A percentile compares a stretch with the other conserved stretches of the same genome.
phyloP scores from a whole-genome alignment of 202 grass and related monocot species.

The Eragrostis tef region DNA sequence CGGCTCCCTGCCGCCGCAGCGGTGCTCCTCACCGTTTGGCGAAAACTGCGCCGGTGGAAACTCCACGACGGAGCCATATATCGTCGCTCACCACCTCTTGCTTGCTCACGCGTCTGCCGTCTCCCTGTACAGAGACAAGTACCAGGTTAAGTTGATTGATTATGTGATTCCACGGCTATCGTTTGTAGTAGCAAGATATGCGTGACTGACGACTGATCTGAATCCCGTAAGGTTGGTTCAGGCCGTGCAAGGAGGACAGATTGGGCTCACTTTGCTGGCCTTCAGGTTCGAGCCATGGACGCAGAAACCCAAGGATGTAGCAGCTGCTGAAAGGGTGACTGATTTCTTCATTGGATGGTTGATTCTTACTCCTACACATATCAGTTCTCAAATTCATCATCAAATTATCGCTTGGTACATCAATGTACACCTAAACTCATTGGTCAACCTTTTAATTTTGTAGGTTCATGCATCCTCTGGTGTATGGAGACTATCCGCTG shows the following conservation, averaged over 20 bases:
- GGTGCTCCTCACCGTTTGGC: conserved; percentile 37
- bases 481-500: conserved; percentile 50
- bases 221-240: conserved; percentile 9
- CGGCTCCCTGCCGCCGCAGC: background rate
- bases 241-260: conserved; percentile 58
- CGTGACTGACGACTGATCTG: background rate
- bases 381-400: background rate
- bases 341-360: conserved; percentile 70
- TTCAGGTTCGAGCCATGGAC: conserved; percentile 55
- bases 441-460: background rate
- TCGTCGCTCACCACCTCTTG: conserved; percentile 48
- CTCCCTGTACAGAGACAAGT: conserved; percentile 55
- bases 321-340: conserved; percentile 48
- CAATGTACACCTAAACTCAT: background rate
- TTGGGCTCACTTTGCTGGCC: conserved; percentile 54
- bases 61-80: conserved; percentile 54
- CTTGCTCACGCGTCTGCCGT: conserved; percentile 46
- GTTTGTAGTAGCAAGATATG: background rate
- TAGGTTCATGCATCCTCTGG: conserved; percentile 56
- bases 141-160: conserved; percentile 41
- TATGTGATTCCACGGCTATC: background rate
- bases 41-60: conserved; percentile 32
- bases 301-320: conserved; percentile 41
- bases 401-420: background rate
- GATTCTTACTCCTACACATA: background rate